Evolutionary conservation across 2,329 filamentous ascomycete species (phyloP), one percentile per base, ranked within the genome.

Genomic region (Colletotrichum sp.): DNA sequence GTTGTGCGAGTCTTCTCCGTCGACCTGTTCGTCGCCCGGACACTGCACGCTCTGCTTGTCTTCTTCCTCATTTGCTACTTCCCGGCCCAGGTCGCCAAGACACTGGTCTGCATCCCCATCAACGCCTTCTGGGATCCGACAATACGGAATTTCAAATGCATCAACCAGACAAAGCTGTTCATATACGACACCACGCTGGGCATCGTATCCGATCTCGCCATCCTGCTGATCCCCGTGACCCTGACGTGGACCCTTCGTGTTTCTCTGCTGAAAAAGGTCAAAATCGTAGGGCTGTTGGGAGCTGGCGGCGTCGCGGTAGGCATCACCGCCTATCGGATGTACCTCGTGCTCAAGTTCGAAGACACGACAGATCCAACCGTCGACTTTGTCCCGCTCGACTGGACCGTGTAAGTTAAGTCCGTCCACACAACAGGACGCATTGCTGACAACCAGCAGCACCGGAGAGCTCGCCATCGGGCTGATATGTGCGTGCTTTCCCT

Each of bases 191-290:
- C 81, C 5, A 76, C 80, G 16, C 71, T 84, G 16, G 82, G 80
- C 32, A 80, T 82, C 32, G 44, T 84, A 13, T 84, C 82, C n/a
- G 84, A 85, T 76, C 70, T 82, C 16, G 78, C 83, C 62, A 82
- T 85, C 21, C 77, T 85, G 52, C 12, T 84, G 21, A 71, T 86
- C 4, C 84, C 84, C 9, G 76, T 84, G 9, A 79, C 81, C 1
- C 69, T 85, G 72, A 81, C 80, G 5, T 83, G 80, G 80, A 79
- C 74, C 4, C 74, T 85, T 55, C 79, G 79, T 13, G 76, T 83
- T 52, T 76, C 80, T 3, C 24, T 78, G 18, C 55, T 59, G 15
- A 83, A 82, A 74, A 85, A 84, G 76, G 28, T 84, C 18, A 83
- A 82, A 72, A 82, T 85, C 36, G 78, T 79, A 8, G 74, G 77